Evolutionary conservation across 805 yeast species (phyloP).

Genomic region (Clavispora carvajalis): DNA sequence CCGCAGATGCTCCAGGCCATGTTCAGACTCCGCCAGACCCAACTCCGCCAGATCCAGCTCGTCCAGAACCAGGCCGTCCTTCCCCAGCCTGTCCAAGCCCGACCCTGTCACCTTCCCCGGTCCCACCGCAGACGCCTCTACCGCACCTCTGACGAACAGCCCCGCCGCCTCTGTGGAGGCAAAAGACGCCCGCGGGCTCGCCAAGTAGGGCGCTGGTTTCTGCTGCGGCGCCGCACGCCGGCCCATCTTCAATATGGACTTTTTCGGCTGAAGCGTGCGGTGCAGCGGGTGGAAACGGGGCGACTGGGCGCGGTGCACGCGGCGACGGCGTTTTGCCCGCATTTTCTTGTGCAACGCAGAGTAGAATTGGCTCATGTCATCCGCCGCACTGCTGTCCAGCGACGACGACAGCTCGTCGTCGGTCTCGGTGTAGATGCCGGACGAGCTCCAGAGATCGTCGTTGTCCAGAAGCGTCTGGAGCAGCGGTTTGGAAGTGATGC

Average conservation of each 20-base stretch:
- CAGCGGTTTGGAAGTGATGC: conserved; percentile 29
- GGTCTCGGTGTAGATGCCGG: conserved; percentile 21
- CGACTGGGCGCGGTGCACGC: conserved; percentile 21
- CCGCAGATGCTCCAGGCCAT: too few relatives aligned
- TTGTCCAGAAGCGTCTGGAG: conserved; percentile 8
- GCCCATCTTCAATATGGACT: conserved; percentile 33
- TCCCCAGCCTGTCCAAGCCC: too few relatives aligned
- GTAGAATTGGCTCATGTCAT: conserved; percentile 12
- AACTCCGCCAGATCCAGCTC: too few relatives aligned
- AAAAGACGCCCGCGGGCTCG: conserved; percentile 14
- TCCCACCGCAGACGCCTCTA: too few relatives aligned
- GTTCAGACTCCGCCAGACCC: too few relatives aligned
- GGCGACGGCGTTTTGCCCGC: conserved; percentile 3
- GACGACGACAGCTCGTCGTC: conserved; percentile 10
- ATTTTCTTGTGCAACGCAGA: conserved; percentile 8
- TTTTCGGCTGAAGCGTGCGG: conserved; percentile 35
- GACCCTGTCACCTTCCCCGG: too few relatives aligned
- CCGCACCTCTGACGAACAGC: conserved; percentile 2
- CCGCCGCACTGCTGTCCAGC: conserved; percentile 5
- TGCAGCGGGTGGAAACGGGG: conserved; percentile 41
- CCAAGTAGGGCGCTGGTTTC: conserved; percentile 4
- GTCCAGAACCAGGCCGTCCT: too few relatives aligned
- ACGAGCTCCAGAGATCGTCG: conserved; percentile 20
- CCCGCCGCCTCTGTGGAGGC: conserved; percentile 8
- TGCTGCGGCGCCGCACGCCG: not conserved